Evolutionary conservation across 306 rosid genomes (phyloP).

Genomic region (Acacia acuminata): DNA sequence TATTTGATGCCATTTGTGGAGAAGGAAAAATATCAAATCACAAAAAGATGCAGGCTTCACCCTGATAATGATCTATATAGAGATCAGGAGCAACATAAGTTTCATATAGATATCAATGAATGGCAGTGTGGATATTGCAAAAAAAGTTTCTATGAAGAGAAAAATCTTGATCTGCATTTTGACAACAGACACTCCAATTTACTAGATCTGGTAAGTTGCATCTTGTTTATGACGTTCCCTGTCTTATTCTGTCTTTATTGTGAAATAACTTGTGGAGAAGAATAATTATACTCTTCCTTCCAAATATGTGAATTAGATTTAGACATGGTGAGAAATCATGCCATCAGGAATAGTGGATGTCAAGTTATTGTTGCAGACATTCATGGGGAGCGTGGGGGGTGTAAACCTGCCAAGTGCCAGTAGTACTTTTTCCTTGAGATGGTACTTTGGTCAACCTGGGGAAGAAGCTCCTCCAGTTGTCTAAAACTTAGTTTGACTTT

Average conservation of each 20-base stretch:
- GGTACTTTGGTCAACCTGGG: constrained; percentile 8
- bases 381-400: constrained; percentile 2
- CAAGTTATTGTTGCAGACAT: constrained; percentile 3
- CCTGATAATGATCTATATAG: constrained; percentile 56
- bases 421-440: not conserved
- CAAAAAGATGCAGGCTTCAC: constrained; percentile 52
- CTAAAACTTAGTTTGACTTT: not conserved
- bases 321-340: constrained; percentile 2
- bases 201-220: constrained; percentile 55
- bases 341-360: not conserved
- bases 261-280: constrained; percentile 8
- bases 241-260: constrained; percentile 7
- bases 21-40: constrained; percentile 47
- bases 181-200: constrained; percentile 73
- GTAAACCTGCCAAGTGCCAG: not conserved
- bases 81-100: constrained; percentile 59
- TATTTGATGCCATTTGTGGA: constrained; percentile 57
- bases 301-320: not conserved
- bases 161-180: constrained; percentile 72
- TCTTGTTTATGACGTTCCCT: constrained; percentile 17
- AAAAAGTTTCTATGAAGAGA: constrained; percentile 56
- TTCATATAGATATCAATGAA: constrained; percentile 46
- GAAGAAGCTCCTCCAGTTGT: not conserved
- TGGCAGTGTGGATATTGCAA: constrained; percentile 61
- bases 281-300: not conserved